Evolutionary conservation across 2,329 filamentous ascomycete species (phyloP).

Genomic region (Hymenoscyphus salicellus): DNA sequence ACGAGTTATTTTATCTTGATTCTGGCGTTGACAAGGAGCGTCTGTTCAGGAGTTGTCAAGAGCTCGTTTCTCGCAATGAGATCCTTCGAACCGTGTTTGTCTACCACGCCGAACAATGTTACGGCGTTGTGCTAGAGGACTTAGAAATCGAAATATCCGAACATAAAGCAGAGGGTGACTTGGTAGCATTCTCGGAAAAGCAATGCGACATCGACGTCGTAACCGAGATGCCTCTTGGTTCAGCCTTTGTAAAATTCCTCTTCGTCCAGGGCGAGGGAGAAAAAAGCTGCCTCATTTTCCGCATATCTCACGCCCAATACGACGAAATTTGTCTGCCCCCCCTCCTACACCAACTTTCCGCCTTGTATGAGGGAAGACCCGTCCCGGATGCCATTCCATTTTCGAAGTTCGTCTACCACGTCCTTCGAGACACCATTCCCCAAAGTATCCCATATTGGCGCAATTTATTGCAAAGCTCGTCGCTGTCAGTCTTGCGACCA

Average conservation of each 20-base stretch:
- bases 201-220: constrained; percentile 38
- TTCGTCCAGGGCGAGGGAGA: constrained; percentile 26
- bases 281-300: constrained; percentile 39
- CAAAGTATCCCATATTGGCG: constrained; percentile 44
- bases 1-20: constrained; percentile 38
- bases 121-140: constrained; percentile 38
- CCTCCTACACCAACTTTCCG: constrained; percentile 23
- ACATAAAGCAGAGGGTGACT: constrained; percentile 29
- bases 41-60: constrained; percentile 34
- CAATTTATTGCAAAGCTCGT: constrained; percentile 40
- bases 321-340: constrained; percentile 59
- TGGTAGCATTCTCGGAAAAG: constrained; percentile 35
- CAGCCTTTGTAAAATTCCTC: constrained; percentile 38
- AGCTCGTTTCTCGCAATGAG: constrained; percentile 35
- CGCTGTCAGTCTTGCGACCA: constrained; percentile 15
- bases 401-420: constrained; percentile 37
- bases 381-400: constrained; percentile 38
- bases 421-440: constrained; percentile 25
- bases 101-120: constrained; percentile 36
- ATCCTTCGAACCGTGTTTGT: constrained; percentile 42
- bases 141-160: constrained; percentile 35
- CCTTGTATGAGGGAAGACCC: constrained; percentile 36
- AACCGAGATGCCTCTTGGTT: constrained; percentile 39
- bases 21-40: constrained; percentile 29
- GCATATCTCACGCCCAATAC: constrained; percentile 57